Evolutionary conservation across 495 filamentous ascomycete genomes (phyloP), one percentile per base, ranked within the genome.

Genomic region (Clavariopsis aquatica): DNA sequence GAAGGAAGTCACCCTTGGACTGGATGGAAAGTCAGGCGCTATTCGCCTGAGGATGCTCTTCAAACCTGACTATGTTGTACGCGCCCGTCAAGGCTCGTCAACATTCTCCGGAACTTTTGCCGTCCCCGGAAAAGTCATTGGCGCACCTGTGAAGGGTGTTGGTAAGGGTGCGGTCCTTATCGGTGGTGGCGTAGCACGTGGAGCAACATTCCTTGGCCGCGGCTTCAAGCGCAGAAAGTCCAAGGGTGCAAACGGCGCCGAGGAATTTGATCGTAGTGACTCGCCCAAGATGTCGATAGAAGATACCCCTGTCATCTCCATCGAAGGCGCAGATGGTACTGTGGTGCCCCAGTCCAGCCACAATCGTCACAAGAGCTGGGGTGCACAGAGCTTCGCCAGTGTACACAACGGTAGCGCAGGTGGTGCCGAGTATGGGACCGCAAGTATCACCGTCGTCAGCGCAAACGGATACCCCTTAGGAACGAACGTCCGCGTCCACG

Each of bases 81-180:
- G 95, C 52, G 84, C 90, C 12, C 84, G 91, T 34, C 90, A 96
- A 75, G 94, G 95, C 46, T 94, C 93, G 0, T 89, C 90, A 2
- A 97, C 94, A 3, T 96, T 99, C 82, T 87, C 86, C 3, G 94
- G 94, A 15, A 97, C 92, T 0, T 96, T 98, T 72, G 86, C 89
- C 5, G 81, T 88, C 4, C 91, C 94, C n/a, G 90, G 91, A 28
- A 96, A 92, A 78, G 89, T 98, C 54, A 89, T 97, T 56, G 92
- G 92, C 24, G 93, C 89, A 12, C 94, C 94, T 12, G 84, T 98
- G 71, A 98, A 97, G 79, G 93, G 93, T 28, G 91, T 89, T 27
- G 87, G 84, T 49, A 87, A 88, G 45, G 87, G 90, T 47, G 86
- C 80, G 22, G 84, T 84, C 10, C 79, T 80, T 45, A 85, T 90